A percentile compares a stretch with the other conserved stretches of the same genome.
phyloP scores from a whole-genome alignment of 1,284 basidiomycete genomes.

The Prillingera fragicola region DNA sequence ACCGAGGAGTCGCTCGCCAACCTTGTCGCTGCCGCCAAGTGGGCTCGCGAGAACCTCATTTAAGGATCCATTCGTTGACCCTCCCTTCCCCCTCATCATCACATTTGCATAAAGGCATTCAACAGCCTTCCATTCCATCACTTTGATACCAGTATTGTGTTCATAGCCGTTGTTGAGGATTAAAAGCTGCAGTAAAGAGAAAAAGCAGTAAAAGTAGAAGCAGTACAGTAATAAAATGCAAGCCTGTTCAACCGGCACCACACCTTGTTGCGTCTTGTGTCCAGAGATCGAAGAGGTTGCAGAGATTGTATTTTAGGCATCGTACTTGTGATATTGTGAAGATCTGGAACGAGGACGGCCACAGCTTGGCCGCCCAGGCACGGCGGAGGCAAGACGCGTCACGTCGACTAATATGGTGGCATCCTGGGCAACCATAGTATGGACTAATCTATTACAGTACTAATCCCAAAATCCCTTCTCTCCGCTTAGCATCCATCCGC shows the following conservation, averaged over 20 bases:
- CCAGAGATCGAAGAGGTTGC: too few species aligned
- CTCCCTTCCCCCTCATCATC: slow-evolving; percentile 4
- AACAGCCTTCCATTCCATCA: slow-evolving; percentile 21
- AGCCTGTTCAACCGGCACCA: slow-evolving; percentile 49
- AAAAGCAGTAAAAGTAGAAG: slow-evolving; percentile 10
- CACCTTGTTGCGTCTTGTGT: not conserved
- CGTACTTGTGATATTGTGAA: slow-evolving; percentile 1
- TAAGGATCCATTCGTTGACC: slow-evolving; percentile 49
- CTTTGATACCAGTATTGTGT: slow-evolving; percentile 18
- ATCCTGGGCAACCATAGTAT: too few species aligned
- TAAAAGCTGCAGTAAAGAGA: slow-evolving; percentile 4
- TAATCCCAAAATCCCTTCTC: too few species aligned
- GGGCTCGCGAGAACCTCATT: slow-evolving; percentile 75
- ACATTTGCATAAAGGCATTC: slow-evolving; percentile 16
- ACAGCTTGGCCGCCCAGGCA: too few species aligned
- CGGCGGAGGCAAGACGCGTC: too few species aligned
- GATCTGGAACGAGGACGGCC: too few species aligned
- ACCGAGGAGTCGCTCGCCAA: slow-evolving; percentile 81
- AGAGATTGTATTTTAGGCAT: too few species aligned
- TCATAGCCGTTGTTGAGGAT: slow-evolving; percentile 19
- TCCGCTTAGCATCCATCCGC: too few species aligned
- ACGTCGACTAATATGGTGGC: too few species aligned
- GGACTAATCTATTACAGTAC: too few species aligned
- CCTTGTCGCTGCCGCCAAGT: slow-evolving; percentile 80
- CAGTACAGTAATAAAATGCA: slow-evolving; percentile 33